These are phyloP conservation scores for Geotrichum phurueaensis DNA, from an alignment of 1,139 yeast genomes.

Conservation along the genomic window DNA sequence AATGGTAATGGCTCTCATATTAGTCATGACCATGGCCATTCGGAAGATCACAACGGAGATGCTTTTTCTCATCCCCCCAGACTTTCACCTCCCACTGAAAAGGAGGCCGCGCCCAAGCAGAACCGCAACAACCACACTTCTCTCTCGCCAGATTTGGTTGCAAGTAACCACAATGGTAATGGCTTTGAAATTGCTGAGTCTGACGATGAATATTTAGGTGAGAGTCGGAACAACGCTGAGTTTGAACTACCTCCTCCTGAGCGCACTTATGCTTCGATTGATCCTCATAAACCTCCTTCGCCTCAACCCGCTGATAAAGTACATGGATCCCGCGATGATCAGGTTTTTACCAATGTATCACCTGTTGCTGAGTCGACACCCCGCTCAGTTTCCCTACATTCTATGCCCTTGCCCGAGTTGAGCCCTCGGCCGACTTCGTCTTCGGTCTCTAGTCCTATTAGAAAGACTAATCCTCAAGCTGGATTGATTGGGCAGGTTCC, in stretches of 20 bases:
- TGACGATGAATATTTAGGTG: neutral
- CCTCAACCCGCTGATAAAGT: conserved; percentile 7
- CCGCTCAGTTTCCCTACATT: conserved; percentile 6
- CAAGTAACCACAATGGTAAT: neutral
- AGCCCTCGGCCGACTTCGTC: conserved; percentile 1
- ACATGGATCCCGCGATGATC: neutral
- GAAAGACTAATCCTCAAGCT: conserved; percentile 5
- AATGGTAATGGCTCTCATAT: conserved; percentile 1
- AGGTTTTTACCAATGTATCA: neutral
- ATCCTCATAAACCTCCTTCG: conserved; percentile 14
- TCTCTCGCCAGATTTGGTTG: conserved; percentile 12
- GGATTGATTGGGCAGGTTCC: neutral
- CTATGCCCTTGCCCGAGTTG: conserved; percentile 10
- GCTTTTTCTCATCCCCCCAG: neutral
- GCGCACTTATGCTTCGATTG: conserved; percentile 3
- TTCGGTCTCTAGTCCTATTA: conserved; percentile 3
- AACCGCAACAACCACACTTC: neutral
- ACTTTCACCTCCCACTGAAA: neutral
- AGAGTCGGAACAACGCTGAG: conserved; percentile 3
- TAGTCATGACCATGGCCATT: neutral
- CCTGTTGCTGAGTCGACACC: conserved; percentile 10
- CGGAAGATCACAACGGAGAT: neutral
- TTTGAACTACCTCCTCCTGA: conserved; percentile 15
- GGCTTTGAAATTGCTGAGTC: conserved; percentile 4
- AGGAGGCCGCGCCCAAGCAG: neutral